Conservation (phyloP, 1,284 basidiomycete species). For the Flammula alnicola region DNA sequence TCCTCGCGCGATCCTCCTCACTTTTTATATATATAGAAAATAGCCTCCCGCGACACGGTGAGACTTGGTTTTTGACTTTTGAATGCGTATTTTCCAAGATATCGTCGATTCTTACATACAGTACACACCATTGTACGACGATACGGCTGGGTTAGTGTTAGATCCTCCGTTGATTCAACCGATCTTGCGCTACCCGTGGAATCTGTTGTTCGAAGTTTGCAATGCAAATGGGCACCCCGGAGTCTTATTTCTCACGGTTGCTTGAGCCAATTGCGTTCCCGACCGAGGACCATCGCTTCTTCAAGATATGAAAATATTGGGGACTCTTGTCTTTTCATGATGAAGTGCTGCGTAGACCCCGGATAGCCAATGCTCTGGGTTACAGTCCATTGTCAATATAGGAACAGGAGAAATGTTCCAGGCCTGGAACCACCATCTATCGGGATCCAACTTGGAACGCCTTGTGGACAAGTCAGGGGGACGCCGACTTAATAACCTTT, state of each 20-base stretch:
- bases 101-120: neutral
- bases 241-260: neutral
- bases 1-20: constrained; percentile 15
- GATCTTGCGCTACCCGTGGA: neutral
- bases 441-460: too few species aligned
- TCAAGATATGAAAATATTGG: too few species aligned
- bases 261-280: neutral
- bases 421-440: too few species aligned
- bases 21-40: neutral
- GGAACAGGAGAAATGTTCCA: too few species aligned
- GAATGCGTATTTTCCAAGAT: neutral
- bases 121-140: too few species aligned
- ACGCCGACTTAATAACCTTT: too few species aligned
- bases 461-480: too few species aligned
- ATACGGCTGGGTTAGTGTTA: too few species aligned
- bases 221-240: constrained; percentile 1
- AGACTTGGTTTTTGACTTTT: neutral
- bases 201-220: neutral
- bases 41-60: constrained; percentile 12
- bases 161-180: constrained; percentile 2
- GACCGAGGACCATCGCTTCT: neutral
- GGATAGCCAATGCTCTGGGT: too few species aligned
- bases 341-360: too few species aligned
- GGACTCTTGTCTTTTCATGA: too few species aligned
- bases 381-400: too few species aligned